Base-by-base conservation (phyloP, 2,329 filamentous ascomycete species). In the Hymenoscyphus scutula region DNA sequence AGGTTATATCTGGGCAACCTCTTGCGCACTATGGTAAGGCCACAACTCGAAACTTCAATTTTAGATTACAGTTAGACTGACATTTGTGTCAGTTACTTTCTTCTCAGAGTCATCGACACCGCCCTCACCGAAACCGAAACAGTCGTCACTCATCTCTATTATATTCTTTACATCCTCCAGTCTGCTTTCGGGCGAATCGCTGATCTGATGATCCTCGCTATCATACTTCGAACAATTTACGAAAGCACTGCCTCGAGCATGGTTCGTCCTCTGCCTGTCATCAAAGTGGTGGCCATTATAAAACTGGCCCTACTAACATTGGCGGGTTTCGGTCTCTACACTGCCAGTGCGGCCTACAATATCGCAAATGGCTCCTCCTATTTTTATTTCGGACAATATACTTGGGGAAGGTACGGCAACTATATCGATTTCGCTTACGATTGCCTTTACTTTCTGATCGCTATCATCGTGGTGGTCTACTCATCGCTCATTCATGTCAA, bases 161-260 rank as follows among this genome's bases (percentile, higher is more conserved):
- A 23, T 34, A 41, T 60, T 27, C 19, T 53, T 23, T 56, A 56
- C 37, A 60, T 60, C 13, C 27, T 60, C 23, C 3, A n/a, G 23
- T 60, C 51, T 13, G 23, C 27, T 34, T 25, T 29, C 6, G 19
- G 27, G 34, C 51, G 37, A 17, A 11, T 60, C 15, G 15, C 23
- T 5, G 59, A 60, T 7, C 13, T 60, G 3, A 3, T 60, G 29
- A 56, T 60, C 11, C 59, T 60, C 23, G 32, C 34, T 2, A 51
- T 60, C 17, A 60, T 60, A 19, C 5, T 60, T 17, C 51, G 53
- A 23, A 60, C 27, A 8, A 32, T 60, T 19, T 56, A 32, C 27
- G 59, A 55, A 37, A 56, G 51, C 34, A 25, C 59, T 13, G 32
- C 32, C 10, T 56, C 59, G 10, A 30, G 2, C 5, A n/a, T 48